Base-by-base conservation (phyloP, 129 eudicot species). In the Centrapalus pauciflorus region DNA sequence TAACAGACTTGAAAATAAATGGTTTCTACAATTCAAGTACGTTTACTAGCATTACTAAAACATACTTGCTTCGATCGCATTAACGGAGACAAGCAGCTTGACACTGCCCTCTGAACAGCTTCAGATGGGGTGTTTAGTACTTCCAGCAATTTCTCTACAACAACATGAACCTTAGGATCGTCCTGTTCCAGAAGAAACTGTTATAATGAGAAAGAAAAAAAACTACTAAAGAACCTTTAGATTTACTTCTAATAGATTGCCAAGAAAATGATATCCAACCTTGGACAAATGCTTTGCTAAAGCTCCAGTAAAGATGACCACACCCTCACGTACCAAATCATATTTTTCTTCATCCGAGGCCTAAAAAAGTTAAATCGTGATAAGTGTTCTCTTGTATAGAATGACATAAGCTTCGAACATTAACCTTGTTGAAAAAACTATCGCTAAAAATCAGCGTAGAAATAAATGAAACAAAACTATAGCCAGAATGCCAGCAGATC, bases 81-180 rank as follows among this genome's bases (percentile, higher is more conserved):
- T 28, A 94, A 70, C 24, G 99, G 99, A 68, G 99, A 86, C 37
- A 94, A 89, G 73, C 99, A 94, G 64, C 82, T 52, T 37, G 99
- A 89, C 54, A 94, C 99, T 77, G 99, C 99, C 72, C 97, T 80
- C 70, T 94, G 99, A 61, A 94, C 99, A 77, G 99, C 90, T 85
- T 94, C 99, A 32, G 99, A 94, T 38, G 99, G 99, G 51, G 99
- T 94, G 70, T 94, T 89, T 64, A 94, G 57, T 67, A 94, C 99
- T 35, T 89, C 99, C 77, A 94, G 76, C 79, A 94, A 73, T 86
- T 89, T 94, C 77, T 89, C 99, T 40, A 94, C 90, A 62, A 94
- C 99, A 48, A 88, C 67, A 63, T 86, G 99, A 64, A 94, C 97
- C 76, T 94, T 94, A 2, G 99, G 95, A 64, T 94, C 99, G 64